These are phyloP conservation scores for Alternaria triticimaculans DNA, from an alignment of 2,329 filamentous ascomycete species.

Conservation along the genomic window DNA sequence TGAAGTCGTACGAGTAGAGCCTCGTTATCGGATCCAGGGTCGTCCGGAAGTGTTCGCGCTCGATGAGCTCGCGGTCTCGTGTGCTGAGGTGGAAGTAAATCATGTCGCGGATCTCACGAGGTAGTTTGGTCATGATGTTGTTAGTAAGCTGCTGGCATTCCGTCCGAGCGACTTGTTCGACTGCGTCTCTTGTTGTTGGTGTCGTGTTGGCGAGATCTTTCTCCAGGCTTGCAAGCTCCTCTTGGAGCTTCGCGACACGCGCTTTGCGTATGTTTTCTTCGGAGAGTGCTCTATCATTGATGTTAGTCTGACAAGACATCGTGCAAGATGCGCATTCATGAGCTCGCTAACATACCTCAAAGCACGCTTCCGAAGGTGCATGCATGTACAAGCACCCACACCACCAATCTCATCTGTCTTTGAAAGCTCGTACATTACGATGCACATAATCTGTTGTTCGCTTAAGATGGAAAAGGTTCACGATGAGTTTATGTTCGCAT, in stretches of 20 bases:
- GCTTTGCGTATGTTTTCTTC: conserved; percentile 6
- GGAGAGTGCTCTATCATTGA: not conserved
- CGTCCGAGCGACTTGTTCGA: conserved; percentile 19
- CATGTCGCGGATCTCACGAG: conserved; percentile 29
- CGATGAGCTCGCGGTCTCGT: conserved; percentile 14
- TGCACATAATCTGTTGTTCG: not conserved
- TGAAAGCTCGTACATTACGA: not conserved
- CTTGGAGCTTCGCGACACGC: conserved; percentile 7
- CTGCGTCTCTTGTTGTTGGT: conserved; percentile 5
- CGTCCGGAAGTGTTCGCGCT: conserved; percentile 28
- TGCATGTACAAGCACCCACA: not conserved
- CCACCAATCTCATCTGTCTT: not conserved
- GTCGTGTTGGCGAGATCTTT: conserved; percentile 7
- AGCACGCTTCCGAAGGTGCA: not conserved
- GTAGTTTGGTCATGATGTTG: conserved; percentile 12
- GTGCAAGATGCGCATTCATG: not conserved
- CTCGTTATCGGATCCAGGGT: conserved; percentile 24
- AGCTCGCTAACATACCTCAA: not conserved
- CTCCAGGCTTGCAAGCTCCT: conserved; percentile 12
- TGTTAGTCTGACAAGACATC: not conserved
- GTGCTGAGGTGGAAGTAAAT: conserved; percentile 24
- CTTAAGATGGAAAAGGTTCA: not conserved
- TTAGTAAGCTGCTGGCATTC: conserved; percentile 20
- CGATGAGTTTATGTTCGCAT: not conserved
- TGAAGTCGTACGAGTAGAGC: conserved; percentile 22